Conservation (phyloP, 202 grass and related monocot genomes). For the Digitaria exilis region DNA sequence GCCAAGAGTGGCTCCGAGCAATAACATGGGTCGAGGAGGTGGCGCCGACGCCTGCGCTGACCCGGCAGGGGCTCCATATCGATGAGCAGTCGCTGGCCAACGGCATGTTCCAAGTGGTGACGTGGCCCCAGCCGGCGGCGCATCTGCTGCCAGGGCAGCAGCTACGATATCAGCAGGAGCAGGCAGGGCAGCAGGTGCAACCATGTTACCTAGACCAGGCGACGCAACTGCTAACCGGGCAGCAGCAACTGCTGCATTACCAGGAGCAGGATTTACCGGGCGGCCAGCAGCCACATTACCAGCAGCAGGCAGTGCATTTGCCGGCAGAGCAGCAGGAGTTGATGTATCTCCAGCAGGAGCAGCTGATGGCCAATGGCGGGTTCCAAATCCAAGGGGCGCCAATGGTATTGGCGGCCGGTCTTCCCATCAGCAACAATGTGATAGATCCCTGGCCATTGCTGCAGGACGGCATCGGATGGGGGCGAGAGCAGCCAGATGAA, state of each 20-base stretch:
- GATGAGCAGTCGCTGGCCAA: too few species aligned
- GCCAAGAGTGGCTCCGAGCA: neutral
- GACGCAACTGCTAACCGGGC: neutral
- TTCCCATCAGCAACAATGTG: neutral
- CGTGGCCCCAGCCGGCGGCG: neutral
- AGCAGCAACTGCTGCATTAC: neutral
- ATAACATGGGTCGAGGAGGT: neutral
- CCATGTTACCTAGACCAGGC: neutral
- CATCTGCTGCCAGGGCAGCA: neutral
- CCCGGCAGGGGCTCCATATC: neutral
- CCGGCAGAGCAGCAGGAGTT: neutral
- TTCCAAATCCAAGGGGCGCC: neutral
- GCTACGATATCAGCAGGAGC: too few species aligned
- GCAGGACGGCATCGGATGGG: neutral
- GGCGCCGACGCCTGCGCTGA: neutral
- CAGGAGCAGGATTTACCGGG: neutral
- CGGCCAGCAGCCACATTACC: neutral
- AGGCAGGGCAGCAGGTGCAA: too few species aligned
- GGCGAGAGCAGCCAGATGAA: neutral
- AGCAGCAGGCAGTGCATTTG: neutral
- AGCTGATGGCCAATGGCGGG: neutral
- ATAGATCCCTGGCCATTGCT: neutral
- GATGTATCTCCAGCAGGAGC: neutral
- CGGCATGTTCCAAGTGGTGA: neutral
- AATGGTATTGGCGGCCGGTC: neutral